Conservation (phyloP, 805 yeast genomes). For the Ogataea kodamae region DNA sequence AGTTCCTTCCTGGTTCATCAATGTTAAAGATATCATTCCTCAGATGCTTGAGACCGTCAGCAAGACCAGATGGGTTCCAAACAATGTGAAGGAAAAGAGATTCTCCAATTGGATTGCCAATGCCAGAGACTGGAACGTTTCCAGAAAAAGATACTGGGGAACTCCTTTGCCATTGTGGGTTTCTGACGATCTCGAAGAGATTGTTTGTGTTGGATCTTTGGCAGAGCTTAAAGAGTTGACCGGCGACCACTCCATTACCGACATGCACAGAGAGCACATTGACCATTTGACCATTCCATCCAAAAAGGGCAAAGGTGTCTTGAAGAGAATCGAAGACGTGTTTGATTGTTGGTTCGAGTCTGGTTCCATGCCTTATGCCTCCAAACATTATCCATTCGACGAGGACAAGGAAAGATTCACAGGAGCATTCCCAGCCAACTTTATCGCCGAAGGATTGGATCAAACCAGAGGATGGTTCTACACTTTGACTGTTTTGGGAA, state of each 20-base stretch:
- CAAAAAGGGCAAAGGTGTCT: constrained; percentile 76
- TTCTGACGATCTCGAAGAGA: constrained; percentile 86
- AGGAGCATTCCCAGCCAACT: constrained; percentile 89
- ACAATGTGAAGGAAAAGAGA: constrained; percentile 85
- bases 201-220: constrained; percentile 90
- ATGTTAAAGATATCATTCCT: constrained; percentile 83
- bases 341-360: constrained; percentile 99
- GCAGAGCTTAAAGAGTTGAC: constrained; percentile 81
- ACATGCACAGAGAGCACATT: constrained; percentile 89
- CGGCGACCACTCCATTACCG: constrained; percentile 78
- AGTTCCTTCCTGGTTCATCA: constrained; percentile 98
- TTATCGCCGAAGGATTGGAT: constrained; percentile 97
- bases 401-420: constrained; percentile 72
- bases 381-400: constrained; percentile 92
- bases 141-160: constrained; percentile 99
- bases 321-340: constrained; percentile 93
- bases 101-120: constrained; percentile 97
- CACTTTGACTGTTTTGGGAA: constrained; percentile 91
- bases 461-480: constrained; percentile 99
- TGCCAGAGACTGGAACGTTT: constrained; percentile 98
- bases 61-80: constrained; percentile 93
- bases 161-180: constrained; percentile 99
- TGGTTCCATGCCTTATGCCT: constrained; percentile 98
- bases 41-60: constrained; percentile 84
- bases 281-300: constrained; percentile 94